These are phyloP conservation scores for Zalaria sp. DNA, from an alignment of 2,329 filamentous ascomycete genomes.

Conservation along the genomic window DNA sequence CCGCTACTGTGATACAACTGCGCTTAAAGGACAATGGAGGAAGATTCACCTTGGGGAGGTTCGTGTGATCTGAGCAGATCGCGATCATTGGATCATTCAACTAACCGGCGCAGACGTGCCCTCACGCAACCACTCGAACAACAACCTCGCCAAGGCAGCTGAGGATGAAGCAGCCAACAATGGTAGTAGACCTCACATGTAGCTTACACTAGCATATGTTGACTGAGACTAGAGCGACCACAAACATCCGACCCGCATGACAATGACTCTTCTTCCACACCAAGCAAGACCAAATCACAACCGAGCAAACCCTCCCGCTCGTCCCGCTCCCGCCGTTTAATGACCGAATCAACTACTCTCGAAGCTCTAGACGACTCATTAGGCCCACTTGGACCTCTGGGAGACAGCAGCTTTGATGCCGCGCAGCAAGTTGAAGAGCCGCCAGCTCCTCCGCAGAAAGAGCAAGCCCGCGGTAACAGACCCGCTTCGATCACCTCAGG, in stretches of 20 bases:
- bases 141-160: conserved; percentile 23
- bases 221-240: neutral
- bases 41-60: conserved; percentile 10
- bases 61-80: neutral
- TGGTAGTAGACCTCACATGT: conserved; percentile 8
- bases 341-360: conserved; percentile 62
- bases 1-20: neutral
- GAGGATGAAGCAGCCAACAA: conserved; percentile 13
- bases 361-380: conserved; percentile 65
- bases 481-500: conserved; percentile 40
- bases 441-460: conserved; percentile 49
- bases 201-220: neutral
- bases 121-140: conserved; percentile 27
- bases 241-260: neutral
- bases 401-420: conserved; percentile 29
- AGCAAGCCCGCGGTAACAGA: conserved; percentile 29
- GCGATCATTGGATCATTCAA: neutral
- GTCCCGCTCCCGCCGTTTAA: conserved; percentile 40
- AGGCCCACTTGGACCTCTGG: conserved; percentile 59
- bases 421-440: conserved; percentile 40
- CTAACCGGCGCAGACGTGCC: conserved; percentile 27
- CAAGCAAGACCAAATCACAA: conserved; percentile 1
- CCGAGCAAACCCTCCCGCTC: conserved; percentile 24
- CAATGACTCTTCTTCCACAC: neutral
- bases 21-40: conserved; percentile 6